Evolutionary conservation across 2,329 filamentous ascomycete species (phyloP).

Genomic region (Xylaria polymorpha): DNA sequence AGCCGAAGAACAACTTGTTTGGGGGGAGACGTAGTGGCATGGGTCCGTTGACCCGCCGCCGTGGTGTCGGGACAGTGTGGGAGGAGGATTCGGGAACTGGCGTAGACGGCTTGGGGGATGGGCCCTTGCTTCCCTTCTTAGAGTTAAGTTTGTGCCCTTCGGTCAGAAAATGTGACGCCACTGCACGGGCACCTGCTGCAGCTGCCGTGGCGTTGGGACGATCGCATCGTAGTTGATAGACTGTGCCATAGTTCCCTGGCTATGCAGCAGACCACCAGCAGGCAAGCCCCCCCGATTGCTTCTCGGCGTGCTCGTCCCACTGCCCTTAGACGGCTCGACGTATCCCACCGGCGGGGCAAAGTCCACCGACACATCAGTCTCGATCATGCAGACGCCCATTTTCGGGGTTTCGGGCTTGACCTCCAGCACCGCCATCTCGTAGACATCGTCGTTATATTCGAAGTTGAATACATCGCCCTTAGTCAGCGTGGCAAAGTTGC

Average conservation of each 20-base stretch:
- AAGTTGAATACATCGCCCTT: slow-evolving; percentile 97
- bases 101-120: slow-evolving; percentile 78
- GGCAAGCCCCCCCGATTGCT: slow-evolving; percentile 73
- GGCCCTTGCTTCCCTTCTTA: slow-evolving; percentile 82
- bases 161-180: slow-evolving; percentile 79
- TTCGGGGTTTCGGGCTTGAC: slow-evolving; percentile 87
- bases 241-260: slow-evolving; percentile 93
- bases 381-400: slow-evolving; percentile 91
- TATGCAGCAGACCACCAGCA: slow-evolving; percentile 79
- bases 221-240: slow-evolving; percentile 97
- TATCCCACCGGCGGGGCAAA: slow-evolving; percentile 96
- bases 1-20: slow-evolving; percentile 96
- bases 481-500: slow-evolving; percentile 93
- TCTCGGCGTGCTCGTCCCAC: slow-evolving; percentile 87
- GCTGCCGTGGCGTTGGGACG: slow-evolving; percentile 76
- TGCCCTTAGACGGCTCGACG: slow-evolving; percentile 81
- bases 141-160: slow-evolving; percentile 84
- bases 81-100: slow-evolving; percentile 71
- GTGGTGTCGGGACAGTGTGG: slow-evolving; percentile 51
- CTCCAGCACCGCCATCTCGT: slow-evolving; percentile 92
- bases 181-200: slow-evolving; percentile 59
- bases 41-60: slow-evolving; percentile 75
- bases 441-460: slow-evolving; percentile 93
- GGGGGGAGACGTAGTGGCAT: slow-evolving; percentile 85
- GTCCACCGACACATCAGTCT: slow-evolving; percentile 96